phyloP scores from a whole-genome alignment of 345 rosid species.

The Hibiscus tridactylites region DNA sequence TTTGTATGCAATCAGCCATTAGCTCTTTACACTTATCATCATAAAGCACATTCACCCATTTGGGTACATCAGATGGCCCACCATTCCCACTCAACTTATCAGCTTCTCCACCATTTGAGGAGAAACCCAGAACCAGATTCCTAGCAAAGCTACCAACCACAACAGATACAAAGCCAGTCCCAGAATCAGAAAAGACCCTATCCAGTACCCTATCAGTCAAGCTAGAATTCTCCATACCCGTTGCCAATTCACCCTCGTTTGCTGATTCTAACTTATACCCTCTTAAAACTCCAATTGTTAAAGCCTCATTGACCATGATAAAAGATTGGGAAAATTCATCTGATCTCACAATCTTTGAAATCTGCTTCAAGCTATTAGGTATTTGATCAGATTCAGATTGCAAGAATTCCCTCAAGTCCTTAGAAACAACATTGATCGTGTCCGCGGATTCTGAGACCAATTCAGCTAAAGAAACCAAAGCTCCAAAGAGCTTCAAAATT shows the following conservation, averaged over 20 bases:
- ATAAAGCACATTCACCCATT: constrained; percentile 50
- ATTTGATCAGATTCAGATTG: constrained; percentile 66
- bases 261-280: constrained; percentile 39
- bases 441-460: constrained; percentile 71
- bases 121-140: constrained; percentile 81
- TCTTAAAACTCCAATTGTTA: constrained; percentile 52
- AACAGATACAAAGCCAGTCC: constrained; percentile 75
- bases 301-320: constrained; percentile 48
- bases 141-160: constrained; percentile 87
- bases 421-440: constrained; percentile 45
- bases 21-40: constrained; percentile 59
- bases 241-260: constrained; percentile 9
- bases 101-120: constrained; percentile 28
- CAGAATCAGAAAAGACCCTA: constrained; percentile 56
- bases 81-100: constrained; percentile 8
- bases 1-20: constrained; percentile 68
- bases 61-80: constrained; percentile 28
- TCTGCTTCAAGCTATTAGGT: constrained; percentile 82
- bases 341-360: constrained; percentile 64
- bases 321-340: constrained; percentile 56
- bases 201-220: constrained; percentile 58
- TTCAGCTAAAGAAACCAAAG: constrained; percentile 56
- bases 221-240: constrained; percentile 19
- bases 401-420: constrained; percentile 61
- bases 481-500: constrained; percentile 44